Evolutionary conservation across 2,329 filamentous ascomycete genomes (phyloP).

Genomic region (Venturiaceae sp.): DNA sequence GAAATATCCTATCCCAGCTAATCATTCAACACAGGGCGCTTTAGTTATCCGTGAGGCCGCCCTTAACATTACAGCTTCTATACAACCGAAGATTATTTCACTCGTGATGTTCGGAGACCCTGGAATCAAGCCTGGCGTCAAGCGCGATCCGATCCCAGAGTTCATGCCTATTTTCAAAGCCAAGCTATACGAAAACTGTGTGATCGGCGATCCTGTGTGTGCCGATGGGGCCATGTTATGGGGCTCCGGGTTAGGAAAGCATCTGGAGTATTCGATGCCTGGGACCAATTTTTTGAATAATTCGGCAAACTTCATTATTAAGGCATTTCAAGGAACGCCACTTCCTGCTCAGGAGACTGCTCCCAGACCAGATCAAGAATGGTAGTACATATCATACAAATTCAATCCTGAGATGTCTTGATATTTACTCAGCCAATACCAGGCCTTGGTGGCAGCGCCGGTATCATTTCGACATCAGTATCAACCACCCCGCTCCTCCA

Average conservation of each 20-base stretch:
- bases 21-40: constrained; percentile 1
- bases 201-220: constrained; percentile 1
- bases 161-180: neutral
- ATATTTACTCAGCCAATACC: neutral
- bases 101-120: constrained; percentile 5
- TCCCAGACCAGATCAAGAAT: neutral
- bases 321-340: neutral
- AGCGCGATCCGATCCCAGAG: no score
- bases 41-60: neutral
- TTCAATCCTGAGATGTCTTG: no score
- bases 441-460: neutral
- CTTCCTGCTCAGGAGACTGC: neutral
- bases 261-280: neutral
- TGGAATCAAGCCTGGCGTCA: neutral
- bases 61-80: neutral
- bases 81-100: constrained; percentile 2
- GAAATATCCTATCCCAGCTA: no score
- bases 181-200: constrained; percentile 6
- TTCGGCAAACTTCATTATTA: neutral
- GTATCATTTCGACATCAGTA: neutral
- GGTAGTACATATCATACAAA: no score
- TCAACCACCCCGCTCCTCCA: constrained; percentile 1
- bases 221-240: neutral
- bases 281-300: neutral
- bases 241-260: neutral